Evolutionary conservation across 495 filamentous ascomycete genomes (phyloP).

Genomic region (Tricharina praecox): DNA sequence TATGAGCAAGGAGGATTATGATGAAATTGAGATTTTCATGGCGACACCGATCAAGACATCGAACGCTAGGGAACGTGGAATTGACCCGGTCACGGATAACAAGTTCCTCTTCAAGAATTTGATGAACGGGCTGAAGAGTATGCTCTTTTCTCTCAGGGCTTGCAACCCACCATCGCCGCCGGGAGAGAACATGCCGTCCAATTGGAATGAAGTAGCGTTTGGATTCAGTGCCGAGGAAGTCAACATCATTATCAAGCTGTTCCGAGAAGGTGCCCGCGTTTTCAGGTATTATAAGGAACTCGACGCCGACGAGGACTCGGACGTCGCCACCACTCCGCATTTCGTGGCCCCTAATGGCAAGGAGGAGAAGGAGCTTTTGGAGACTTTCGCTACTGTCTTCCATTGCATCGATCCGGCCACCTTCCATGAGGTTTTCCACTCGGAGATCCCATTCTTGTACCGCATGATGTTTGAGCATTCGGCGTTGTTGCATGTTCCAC

Average conservation of each 20-base stretch:
- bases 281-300: constrained; percentile 93
- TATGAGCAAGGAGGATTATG: constrained; percentile 46
- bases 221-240: constrained; percentile 97
- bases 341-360: constrained; percentile 82
- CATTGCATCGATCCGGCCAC: constrained; percentile 97
- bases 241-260: constrained; percentile 86
- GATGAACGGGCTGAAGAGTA: constrained; percentile 93
- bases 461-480: constrained; percentile 97
- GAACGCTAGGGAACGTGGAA: constrained; percentile 75
- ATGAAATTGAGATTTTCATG: constrained; percentile 92
- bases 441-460: constrained; percentile 89
- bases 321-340: constrained; percentile 76
- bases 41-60: constrained; percentile 93
- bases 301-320: constrained; percentile 49
- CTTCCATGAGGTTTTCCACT: constrained; percentile 96
- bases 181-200: constrained; percentile 50
- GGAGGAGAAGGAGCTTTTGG: constrained; percentile 93
- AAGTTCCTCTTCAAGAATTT: constrained; percentile 96
- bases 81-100: constrained; percentile 95
- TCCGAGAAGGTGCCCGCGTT: constrained; percentile 86
- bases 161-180: constrained; percentile 75
- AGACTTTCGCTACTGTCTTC: constrained; percentile 95
- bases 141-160: constrained; percentile 82
- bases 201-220: constrained; percentile 86
- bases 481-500: constrained; percentile 80